Percentiles rank a stretch among this genome's conserved stretches.
phyloP scores from a whole-genome alignment of 1,139 yeast species.

The Pichia cactophila region DNA sequence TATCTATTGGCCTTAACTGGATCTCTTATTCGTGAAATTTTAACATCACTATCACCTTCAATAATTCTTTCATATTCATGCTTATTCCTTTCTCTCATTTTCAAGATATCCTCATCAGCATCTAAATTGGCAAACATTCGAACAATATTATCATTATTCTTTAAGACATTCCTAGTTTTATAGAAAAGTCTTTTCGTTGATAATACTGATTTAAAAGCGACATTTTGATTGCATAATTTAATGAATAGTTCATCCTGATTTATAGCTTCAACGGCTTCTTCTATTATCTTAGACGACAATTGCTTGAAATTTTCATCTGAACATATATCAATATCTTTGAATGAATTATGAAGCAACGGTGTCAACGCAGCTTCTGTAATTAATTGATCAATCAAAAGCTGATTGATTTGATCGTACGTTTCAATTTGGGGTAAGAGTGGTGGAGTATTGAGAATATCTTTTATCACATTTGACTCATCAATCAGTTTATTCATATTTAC shows the following conservation, averaged over 20 bases:
- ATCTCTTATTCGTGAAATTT: slow-evolving; percentile 18
- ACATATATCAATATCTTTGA: not conserved
- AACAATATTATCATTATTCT: not conserved
- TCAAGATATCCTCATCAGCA: not conserved
- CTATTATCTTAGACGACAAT: slow-evolving; percentile 32
- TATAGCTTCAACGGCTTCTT: slow-evolving; percentile 36
- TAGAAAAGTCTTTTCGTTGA: slow-evolving; percentile 21
- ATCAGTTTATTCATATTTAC: slow-evolving; percentile 32
- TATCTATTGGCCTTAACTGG: slow-evolving; percentile 55
- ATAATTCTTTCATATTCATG: not conserved
- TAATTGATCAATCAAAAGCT: slow-evolving; percentile 9
- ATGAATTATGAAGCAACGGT: not conserved
- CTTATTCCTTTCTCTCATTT: not conserved
- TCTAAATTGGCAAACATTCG: not conserved
- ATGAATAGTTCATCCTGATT: slow-evolving; percentile 8
- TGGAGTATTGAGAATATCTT: slow-evolving; percentile 25
- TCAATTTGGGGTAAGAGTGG: slow-evolving; percentile 9
- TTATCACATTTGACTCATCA: slow-evolving; percentile 25
- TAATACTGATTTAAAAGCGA: slow-evolving; percentile 32
- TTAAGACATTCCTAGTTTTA: slow-evolving; percentile 7
- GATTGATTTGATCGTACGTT: slow-evolving; percentile 1
- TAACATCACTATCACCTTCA: not conserved
- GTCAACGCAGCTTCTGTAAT: slow-evolving; percentile 10
- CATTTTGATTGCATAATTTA: slow-evolving; percentile 19
- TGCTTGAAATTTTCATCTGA: slow-evolving; percentile 14